Base-by-base conservation (phyloP, 208 protist species). In the Leishmania tarentolae region DNA sequence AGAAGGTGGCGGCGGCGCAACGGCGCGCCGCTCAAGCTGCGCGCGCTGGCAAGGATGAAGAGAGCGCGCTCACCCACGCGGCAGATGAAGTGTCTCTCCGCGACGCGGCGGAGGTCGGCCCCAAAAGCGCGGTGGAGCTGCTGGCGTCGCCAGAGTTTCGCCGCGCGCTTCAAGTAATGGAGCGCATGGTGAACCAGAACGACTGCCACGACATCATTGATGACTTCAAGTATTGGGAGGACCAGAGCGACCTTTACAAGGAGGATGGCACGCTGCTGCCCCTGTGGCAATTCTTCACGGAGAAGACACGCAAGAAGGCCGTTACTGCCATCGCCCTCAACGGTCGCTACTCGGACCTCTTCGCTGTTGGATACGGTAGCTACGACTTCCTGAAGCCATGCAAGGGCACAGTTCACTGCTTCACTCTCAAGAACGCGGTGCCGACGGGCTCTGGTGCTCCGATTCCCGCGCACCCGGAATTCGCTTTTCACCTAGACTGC, bases 141-240 rank as follows among this genome's bases (percentile, higher is more conserved):
- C 75, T 98, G 46, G 79, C 81, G n/a, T 94, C 91, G 15, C 78
- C 63, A 8, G 52, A 77, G 56, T 98, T 97, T 73, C 72, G 50
- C 37, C 84, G 87, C 35, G 92, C 95, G 0, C 83, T 98, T 42
- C 93, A 96, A 81, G 92, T 99, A 75, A 91, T 99, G 87, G 98
- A 99, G 91, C 93, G 99, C 40, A 99, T 99, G 98, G 95, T 99
- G 37, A 99, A 99, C 83, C 98, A 99, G 86, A 99, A 99, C 91
- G 96, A 97, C 78, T 98, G 91, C 80, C 88, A 98, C 80, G 98
- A 99, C 84, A 98, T 99, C 79, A 94, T 98, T 59, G 93, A 99
- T 69, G 99, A 99, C 91, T 99, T 97, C 90, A 98, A 98, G 86
- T 99, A 97, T 90, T 99, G 97, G 97, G 98, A 99, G 79, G 98